A percentile compares a stretch with the other conserved stretches of the same genome.
Conservation (phyloP, 164 flowering plant species). For the Berberis thunbergii region DNA sequence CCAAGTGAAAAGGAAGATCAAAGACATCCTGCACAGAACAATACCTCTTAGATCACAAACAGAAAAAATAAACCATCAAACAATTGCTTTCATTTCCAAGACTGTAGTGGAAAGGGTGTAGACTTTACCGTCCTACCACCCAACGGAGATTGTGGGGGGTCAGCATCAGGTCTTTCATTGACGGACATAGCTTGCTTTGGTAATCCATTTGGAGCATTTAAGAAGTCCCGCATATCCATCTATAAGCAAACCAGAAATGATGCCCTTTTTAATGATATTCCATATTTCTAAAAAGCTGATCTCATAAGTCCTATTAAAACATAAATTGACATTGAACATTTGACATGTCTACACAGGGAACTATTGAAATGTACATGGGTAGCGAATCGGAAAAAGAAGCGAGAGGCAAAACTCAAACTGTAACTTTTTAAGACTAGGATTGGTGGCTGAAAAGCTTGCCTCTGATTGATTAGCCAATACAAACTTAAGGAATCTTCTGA, state of each 20-base stretch:
- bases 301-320: no score
- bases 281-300: neutral
- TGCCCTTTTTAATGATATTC: neutral
- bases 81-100: neutral
- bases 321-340: no score
- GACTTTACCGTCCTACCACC: constrained; percentile 84
- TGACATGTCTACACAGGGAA: no score
- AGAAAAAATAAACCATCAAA: neutral
- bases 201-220: constrained; percentile 85
- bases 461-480: no score
- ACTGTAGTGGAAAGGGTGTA: neutral
- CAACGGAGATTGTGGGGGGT: constrained; percentile 67
- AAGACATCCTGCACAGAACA: constrained; percentile 73
- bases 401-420: no score
- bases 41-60: neutral
- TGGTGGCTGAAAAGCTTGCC: no score
- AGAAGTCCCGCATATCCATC: constrained; percentile 93
- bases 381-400: no score
- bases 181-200: constrained; percentile 49
- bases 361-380: no score
- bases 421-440: no score
- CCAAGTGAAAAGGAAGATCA: constrained; percentile 96
- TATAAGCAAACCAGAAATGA: constrained; percentile 12
- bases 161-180: constrained; percentile 50
- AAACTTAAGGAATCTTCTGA: no score